Evolutionary conservation across 495 filamentous ascomycete genomes (phyloP).

Genomic region (Talaromyces ruber): DNA sequence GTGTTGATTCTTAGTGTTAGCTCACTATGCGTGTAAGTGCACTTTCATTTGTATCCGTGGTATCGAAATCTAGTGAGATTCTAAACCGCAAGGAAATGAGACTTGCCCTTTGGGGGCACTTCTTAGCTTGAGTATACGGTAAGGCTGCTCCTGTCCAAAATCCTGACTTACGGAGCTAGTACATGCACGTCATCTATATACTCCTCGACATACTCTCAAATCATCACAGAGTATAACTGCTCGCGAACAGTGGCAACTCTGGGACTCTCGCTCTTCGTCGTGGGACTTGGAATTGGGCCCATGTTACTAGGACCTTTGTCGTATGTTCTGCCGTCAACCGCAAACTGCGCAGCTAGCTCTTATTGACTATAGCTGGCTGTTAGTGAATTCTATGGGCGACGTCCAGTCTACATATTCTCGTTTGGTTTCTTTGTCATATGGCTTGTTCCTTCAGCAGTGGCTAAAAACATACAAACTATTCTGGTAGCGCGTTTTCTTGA

Average conservation of each 20-base stretch:
- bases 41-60: no score
- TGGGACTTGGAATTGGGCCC: slow-evolving; percentile 62
- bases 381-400: slow-evolving; percentile 72
- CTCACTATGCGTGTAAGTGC: no score
- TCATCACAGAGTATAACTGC: slow-evolving; percentile 61
- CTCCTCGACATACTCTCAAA: slow-evolving; percentile 74
- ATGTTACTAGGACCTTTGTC: slow-evolving; percentile 60
- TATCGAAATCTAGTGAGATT: no score
- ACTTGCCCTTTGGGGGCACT: no score
- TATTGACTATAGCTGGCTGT: background rate
- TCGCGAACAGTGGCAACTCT: slow-evolving; percentile 66
- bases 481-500: slow-evolving; percentile 75
- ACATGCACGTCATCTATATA: slow-evolving; percentile 88
- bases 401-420: slow-evolving; percentile 73
- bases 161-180: slow-evolving; percentile 25
- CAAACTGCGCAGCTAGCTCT: background rate
- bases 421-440: slow-evolving; percentile 75
- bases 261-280: slow-evolving; percentile 73
- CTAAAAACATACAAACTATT: slow-evolving; percentile 75
- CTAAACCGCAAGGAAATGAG: no score
- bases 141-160: no score
- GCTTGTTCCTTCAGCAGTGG: slow-evolving; percentile 81
- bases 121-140: no score
- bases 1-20: no score
- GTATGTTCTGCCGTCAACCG: background rate